Evolutionary conservation across 1,284 basidiomycete genomes (phyloP).

Genomic region (Cryptococcus maquisensis): DNA sequence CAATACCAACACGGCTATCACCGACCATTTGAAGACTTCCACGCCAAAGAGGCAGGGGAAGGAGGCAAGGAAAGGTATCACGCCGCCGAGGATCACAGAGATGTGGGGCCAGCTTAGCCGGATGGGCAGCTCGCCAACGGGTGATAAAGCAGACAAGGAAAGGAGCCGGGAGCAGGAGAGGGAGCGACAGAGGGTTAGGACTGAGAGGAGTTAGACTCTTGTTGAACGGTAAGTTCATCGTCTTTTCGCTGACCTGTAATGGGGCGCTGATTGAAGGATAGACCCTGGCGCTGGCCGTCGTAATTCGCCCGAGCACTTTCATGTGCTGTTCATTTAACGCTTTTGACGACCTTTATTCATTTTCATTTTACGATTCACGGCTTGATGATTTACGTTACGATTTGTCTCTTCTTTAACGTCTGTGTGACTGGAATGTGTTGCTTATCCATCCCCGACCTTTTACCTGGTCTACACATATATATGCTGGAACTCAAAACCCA

Average conservation of each 20-base stretch:
- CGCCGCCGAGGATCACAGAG: slow-evolving; percentile 14
- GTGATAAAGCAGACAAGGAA: background rate
- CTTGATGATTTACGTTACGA: too few species aligned
- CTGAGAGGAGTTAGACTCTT: background rate
- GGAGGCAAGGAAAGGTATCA: slow-evolving; percentile 4
- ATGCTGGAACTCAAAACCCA: too few species aligned
- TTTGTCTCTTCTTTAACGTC: too few species aligned
- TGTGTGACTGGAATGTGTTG: too few species aligned
- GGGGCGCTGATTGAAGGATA: background rate
- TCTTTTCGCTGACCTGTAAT: background rate
- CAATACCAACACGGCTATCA: background rate
- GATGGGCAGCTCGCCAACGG: slow-evolving; percentile 13
- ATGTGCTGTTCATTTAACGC: too few species aligned
- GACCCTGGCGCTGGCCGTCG: too few species aligned
- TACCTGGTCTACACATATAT: too few species aligned
- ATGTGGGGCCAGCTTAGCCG: slow-evolving; percentile 21
- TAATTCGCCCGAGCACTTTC: too few species aligned
- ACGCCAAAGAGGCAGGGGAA: slow-evolving; percentile 6
- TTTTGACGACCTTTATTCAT: too few species aligned
- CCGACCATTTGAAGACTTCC: slow-evolving; percentile 1
- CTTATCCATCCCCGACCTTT: too few species aligned
- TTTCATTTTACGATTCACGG: too few species aligned
- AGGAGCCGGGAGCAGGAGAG: background rate
- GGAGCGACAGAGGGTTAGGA: background rate
- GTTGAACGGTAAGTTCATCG: background rate